A percentile compares a stretch with the other conserved stretches of the same genome.
Evolutionary conservation across 768 basidiomycete species (phyloP).

Genomic region (Mycena amicta): DNA sequence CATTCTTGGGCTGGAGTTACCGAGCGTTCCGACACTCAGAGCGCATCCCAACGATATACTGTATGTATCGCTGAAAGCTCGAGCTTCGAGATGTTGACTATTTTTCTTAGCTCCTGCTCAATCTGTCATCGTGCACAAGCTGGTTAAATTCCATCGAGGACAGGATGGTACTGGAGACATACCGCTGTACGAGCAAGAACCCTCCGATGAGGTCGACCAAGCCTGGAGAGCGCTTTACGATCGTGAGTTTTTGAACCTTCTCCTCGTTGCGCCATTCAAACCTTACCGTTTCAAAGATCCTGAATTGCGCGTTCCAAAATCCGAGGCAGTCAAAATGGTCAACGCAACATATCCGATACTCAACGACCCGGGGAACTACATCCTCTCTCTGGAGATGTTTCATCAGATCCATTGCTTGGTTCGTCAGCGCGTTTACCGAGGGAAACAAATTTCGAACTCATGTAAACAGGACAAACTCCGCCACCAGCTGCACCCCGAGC

Average conservation of each 20-base stretch:
- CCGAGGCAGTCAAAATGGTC: conserved; percentile 23
- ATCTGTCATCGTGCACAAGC: conserved; percentile 20
- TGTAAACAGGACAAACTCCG: conserved; percentile 21
- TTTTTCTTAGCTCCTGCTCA: conserved; percentile 25
- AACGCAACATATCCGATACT: conserved; percentile 28
- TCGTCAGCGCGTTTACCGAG: background rate
- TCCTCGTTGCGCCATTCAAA: background rate
- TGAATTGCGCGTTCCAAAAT: conserved; percentile 20
- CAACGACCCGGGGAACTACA: conserved; percentile 28
- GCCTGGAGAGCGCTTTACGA: conserved; percentile 29
- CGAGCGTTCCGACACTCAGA: too few species aligned
- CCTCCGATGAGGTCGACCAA: conserved; percentile 23
- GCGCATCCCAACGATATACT: too few species aligned
- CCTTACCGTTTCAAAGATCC: conserved; percentile 11
- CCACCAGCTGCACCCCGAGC: conserved; percentile 23
- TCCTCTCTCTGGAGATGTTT: conserved; percentile 29
- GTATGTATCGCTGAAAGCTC: too few species aligned
- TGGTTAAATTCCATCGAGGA: conserved; percentile 26
- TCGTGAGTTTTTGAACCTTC: conserved; percentile 14
- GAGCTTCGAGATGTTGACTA: too few species aligned
- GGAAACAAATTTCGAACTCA: background rate
- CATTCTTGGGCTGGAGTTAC: background rate
- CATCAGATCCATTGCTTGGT: conserved; percentile 36
- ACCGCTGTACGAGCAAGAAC: conserved; percentile 4
- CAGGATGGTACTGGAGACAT: conserved; percentile 18